Base-by-base conservation (phyloP, 495 filamentous ascomycete species). In the Xylona heveae region DNA sequence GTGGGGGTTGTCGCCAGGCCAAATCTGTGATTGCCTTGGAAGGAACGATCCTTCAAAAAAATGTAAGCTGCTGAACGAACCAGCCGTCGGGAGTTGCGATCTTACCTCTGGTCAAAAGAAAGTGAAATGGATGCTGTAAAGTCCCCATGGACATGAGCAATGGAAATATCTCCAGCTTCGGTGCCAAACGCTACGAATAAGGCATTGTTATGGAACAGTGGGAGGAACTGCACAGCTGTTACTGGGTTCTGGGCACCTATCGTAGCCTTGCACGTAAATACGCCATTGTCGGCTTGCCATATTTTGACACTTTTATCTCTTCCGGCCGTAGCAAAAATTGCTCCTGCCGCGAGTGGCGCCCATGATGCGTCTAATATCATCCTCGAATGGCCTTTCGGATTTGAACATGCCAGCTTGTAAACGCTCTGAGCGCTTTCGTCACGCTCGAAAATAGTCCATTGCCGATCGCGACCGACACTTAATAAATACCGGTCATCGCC, bases 281-380 rank as follows among this genome's bases (percentile, higher is more conserved):
- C 9, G 8, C 10, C 28, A 30, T 13, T 30, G 14, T 30, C 8
- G 13, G 28, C 8, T n/a, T 19, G n/a, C 36, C 36, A 38, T 13
- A 38, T 28, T 33, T 38, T 38, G 35, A 38, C 69, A 5, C 53
- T 55, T 51, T 84, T 93, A 41, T 97, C 88, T 38, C 88, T 65
- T 5, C 80, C 76, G 2, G 81, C 82, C 2, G 88, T 95, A 2
- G 72, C 79, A 53, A 95, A 97, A 4, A 71, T 47, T 20, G 38
- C 34, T n/a, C 41, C 46, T 4, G 25, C 36, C 9, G 43, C 28
- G 1, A 30, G 27, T 9, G 81, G 78, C 6, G 72, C 71, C 85
- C 88, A 99, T 6, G 71, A 64, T 3, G 68, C 71, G 45, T 77
- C 79, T 14, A 93, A 55, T 25, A 99, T 78, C 81, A 95, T 93